Evolutionary conservation across 331 rosid species (phyloP), one percentile per base, ranked within the genome.

Genomic region (Prunus yedoensis): DNA sequence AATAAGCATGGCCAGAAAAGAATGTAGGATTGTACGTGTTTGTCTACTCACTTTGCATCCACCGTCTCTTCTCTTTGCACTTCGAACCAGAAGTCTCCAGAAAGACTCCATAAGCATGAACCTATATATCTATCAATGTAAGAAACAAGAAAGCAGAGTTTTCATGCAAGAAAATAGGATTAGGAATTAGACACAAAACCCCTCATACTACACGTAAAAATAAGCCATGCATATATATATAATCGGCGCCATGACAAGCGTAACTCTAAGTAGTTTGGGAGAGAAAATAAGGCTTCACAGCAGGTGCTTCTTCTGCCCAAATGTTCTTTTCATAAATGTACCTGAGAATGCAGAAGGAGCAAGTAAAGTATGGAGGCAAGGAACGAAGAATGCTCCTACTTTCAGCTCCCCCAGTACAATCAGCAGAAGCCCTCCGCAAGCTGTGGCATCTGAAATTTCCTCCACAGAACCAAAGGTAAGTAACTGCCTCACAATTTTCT

Each of bases 391-490:
- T 57, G 64, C 65, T 62, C 59, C 80, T 47, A 21, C 77, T 45
- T 79, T 80, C 67, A 32, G 57, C 52, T 28, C 13, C 41, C 14
- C n/a, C 28, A 30, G 58, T 21, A 30, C 2, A 17, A 27, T 59
- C 9, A 68, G 35, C 38, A 79, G 62, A 69, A 72, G 11, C 43
- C 43, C 43, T 68, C 68, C 70, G 66, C 82, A 25, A 32, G 79
- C 78, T 25, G n/a, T 67, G n/a, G 81, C 84, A n/a, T 79, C 66
- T 27, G 74, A 70, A 49, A 75, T 69, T 41, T 77, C 89, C 62
- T 54, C 83, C 64, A 79, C 81, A 57, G 71, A 86, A 83, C 71
- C 78, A 27, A 73, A 83, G 91, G 93, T 87, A 78, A 51, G 28
- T 50, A 27, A 32, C 60, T 62, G 10, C 57, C 45, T 23, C 30